Evolutionary conservation across 2,329 filamentous ascomycete species (phyloP).

Genomic region (Epichloe bromicola): DNA sequence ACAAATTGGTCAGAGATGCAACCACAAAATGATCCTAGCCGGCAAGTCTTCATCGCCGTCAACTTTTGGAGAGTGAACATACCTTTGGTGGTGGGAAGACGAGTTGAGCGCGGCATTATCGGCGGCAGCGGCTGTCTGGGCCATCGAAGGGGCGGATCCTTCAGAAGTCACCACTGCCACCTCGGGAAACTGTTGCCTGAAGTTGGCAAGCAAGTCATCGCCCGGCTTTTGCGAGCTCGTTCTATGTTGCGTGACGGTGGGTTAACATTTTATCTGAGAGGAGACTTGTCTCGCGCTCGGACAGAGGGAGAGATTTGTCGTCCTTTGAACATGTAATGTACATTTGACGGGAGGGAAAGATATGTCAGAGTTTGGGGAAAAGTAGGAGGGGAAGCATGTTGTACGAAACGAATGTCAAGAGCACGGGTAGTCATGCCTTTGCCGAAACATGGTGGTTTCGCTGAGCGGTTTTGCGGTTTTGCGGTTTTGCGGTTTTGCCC

Average conservation of each 20-base stretch:
- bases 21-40: neutral
- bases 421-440: conserved; percentile 5
- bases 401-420: neutral
- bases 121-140: conserved; percentile 18
- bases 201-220: conserved; percentile 68
- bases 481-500: neutral
- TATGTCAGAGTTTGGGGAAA: neutral
- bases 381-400: neutral
- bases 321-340: neutral
- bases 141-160: conserved; percentile 26
- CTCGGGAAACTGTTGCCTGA: conserved; percentile 72
- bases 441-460: conserved; percentile 10
- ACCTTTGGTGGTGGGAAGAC: conserved; percentile 16
- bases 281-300: neutral
- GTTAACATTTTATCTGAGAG: neutral
- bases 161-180: conserved; percentile 42
- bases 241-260: conserved; percentile 24
- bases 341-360: neutral
- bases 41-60: neutral
- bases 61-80: conserved; percentile 5
- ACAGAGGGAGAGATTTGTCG: neutral
- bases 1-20: neutral
- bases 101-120: conserved; percentile 12
- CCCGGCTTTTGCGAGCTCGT: conserved; percentile 71
- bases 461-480: neutral